Base-by-base conservation (phyloP, 2,329 filamentous ascomycete genomes). In the Magnaporthiopsis rhizophila region DNA sequence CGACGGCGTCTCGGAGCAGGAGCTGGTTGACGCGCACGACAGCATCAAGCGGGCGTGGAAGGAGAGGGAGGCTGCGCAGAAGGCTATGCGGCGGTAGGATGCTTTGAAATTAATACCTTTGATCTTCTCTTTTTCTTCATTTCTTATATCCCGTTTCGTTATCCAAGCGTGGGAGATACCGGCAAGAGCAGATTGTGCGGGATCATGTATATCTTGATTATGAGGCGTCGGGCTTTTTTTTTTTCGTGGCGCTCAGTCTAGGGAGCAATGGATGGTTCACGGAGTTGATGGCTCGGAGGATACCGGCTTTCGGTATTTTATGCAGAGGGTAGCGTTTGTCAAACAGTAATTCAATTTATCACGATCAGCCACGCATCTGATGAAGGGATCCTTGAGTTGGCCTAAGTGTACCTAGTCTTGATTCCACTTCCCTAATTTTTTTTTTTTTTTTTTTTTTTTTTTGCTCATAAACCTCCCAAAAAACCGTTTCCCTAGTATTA, bases 31-130 rank as follows among this genome's bases (percentile, higher is more conserved):
- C 2, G 82, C 85, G 0, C 89, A 89, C 34, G 83, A 82, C 53
- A 80, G 77, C n/a, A 94, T 98, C 69, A 87, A 90, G 69, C 84
- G 88, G 36, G 87, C 86, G 18, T 97, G 92, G 88, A 97, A 97
- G 77, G 80, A 84, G 68, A 81, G 86, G 21, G 76, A 78, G 67
- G 74, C 74, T 58, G 70, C 75, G 58, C 69, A 73, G 60, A 13
- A 67, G 63, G 59, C 69, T 69, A 62, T 12, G 28, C 28, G 53
- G 21, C n/a, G n/a, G 45, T 53, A 53, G 45, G 3, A 11, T 50
- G 13, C 12, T 15, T 45, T 45, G 3, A 13, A 3, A 50, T 50
- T 50, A 50, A 21, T 21, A 9, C 45, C 45, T n/a, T 50, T 21
- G 30, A 7, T 30, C 30, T 30, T 30, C 6, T 21, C 6, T 50